Conservation (phyloP, 2,329 filamentous ascomycete genomes). For the Gliomastix tumulicola region DNA sequence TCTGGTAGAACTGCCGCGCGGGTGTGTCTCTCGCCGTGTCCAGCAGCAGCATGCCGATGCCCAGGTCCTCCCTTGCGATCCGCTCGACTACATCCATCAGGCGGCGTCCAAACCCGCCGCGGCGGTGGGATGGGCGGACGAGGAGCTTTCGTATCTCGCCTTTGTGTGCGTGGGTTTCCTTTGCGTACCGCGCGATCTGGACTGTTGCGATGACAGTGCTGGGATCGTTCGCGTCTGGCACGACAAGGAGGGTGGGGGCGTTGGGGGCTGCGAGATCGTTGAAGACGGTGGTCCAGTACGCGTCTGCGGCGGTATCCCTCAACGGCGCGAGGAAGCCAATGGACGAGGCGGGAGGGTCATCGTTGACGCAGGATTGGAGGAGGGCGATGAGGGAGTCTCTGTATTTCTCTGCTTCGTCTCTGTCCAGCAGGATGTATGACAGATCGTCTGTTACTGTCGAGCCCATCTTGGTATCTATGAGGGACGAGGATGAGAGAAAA, state of each 20-base stretch:
- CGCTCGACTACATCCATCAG: conserved; percentile 15
- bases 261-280: conserved; percentile 1
- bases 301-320: conserved; percentile 10
- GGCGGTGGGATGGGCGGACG: conserved; percentile 11
- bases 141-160: conserved; percentile 18
- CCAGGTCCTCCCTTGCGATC: conserved; percentile 9
- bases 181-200: conserved; percentile 10
- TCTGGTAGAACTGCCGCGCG: conserved; percentile 14
- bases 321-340: conserved; percentile 18
- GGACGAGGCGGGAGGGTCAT: conserved; percentile 15
- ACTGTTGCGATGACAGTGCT: conserved; percentile 12
- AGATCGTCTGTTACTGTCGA: too few species aligned
- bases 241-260: conserved; percentile 7
- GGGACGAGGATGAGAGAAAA: too few species aligned
- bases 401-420: too few species aligned
- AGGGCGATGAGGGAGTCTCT: too few species aligned
- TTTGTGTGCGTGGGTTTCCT: conserved; percentile 15
- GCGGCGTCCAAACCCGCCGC: conserved; percentile 10
- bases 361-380: conserved; percentile 16
- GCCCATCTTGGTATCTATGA: too few species aligned
- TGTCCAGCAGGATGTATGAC: too few species aligned
- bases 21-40: conserved; percentile 15
- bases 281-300: conserved; percentile 12
- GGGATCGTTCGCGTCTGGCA: conserved; percentile 3
- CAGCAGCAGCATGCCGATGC: conserved; percentile 12